These are phyloP conservation scores for Venturia asperata DNA, from an alignment of 2,329 filamentous ascomycete genomes.

Conservation along the genomic window DNA sequence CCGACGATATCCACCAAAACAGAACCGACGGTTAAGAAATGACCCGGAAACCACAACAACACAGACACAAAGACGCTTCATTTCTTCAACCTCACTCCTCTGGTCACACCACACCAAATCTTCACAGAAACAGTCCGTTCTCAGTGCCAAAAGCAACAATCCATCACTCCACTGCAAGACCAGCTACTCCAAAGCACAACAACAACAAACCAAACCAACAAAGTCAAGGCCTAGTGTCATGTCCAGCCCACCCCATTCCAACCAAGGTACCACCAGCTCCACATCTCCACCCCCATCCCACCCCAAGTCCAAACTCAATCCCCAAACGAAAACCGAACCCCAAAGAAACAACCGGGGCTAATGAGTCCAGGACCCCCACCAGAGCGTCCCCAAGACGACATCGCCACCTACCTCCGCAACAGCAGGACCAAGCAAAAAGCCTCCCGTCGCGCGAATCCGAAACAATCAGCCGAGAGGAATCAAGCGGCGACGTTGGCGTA, in stretches of 20 bases:
- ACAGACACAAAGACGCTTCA: not conserved
- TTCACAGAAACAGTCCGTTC: not conserved
- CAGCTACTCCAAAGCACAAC: not conserved
- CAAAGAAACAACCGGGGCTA: not conserved
- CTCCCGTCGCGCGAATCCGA: not conserved
- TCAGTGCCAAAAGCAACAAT: not conserved
- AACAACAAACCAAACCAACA: not conserved
- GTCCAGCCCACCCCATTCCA: not conserved
- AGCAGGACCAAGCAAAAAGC: not conserved
- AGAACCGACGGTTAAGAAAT: not conserved
- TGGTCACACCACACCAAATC: not conserved
- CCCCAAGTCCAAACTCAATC: no score
- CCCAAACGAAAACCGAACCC: not conserved
- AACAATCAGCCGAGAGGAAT: not conserved
- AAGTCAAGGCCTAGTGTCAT: not conserved
- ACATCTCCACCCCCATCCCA: not conserved
- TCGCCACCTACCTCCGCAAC: not conserved
- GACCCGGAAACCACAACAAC: slow-evolving; percentile 2
- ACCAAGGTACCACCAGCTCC: not conserved
- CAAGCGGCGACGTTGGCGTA: not conserved
- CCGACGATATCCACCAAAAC: not conserved
- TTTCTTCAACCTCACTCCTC: not conserved
- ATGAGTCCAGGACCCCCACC: not conserved
- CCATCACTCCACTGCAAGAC: not conserved
- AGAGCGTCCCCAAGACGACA: not conserved